These are phyloP conservation scores for Solanum sejunctum DNA, from an alignment of 257 asterid species.

Conservation along the genomic window DNA sequence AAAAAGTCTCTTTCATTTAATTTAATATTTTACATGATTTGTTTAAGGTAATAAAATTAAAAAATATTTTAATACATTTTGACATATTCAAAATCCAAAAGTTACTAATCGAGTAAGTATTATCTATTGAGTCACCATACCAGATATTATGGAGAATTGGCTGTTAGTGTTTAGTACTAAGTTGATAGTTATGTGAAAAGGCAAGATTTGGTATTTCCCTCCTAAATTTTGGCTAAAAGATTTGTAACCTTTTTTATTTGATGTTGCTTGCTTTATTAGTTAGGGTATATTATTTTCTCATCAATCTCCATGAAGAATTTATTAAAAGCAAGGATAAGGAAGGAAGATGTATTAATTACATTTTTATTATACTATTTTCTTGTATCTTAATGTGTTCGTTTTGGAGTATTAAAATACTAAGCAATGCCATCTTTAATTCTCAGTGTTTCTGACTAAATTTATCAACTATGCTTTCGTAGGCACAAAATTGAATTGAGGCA, in stretches of 20 bases:
- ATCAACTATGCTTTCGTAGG: not conserved
- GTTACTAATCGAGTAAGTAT: too few species aligned
- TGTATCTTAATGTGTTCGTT: not conserved
- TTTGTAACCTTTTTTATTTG: not conserved
- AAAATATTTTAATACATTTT: too few species aligned
- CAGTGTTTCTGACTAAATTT: accelerated
- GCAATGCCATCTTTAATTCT: not conserved
- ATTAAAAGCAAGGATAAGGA: too few species aligned
- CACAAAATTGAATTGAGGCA: too few species aligned
- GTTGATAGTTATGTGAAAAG: not conserved
- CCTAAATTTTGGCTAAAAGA: not conserved
- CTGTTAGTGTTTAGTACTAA: not conserved
- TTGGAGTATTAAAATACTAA: not conserved
- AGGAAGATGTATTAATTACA: not conserved
- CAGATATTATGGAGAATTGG: not conserved
- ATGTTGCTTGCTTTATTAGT: not conserved
- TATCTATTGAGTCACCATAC: too few species aligned
- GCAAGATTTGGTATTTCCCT: not conserved
- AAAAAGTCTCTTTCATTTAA: too few species aligned
- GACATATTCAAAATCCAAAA: too few species aligned
- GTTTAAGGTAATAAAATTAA: too few species aligned
- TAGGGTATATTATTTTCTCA: not conserved
- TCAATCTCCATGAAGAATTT: not conserved
- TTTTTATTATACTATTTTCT: not conserved
- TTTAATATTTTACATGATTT: too few species aligned